These are phyloP conservation scores for Artemisia annua DNA, from an alignment of 129 eudicot genomes.

Conservation along the genomic window DNA sequence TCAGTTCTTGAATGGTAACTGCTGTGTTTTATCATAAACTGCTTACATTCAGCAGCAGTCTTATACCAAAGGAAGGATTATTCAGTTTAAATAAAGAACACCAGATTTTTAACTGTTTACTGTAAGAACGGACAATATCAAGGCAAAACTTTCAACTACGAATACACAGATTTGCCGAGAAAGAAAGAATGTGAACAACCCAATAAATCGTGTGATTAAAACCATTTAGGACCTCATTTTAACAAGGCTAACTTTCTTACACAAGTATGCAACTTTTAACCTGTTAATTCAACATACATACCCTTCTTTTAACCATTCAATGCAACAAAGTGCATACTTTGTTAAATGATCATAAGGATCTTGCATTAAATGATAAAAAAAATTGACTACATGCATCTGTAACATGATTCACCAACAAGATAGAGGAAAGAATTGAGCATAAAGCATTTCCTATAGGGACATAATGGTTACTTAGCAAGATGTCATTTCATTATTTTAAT, in stretches of 20 bases:
- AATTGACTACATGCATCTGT: too few relatives aligned
- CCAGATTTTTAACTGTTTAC: too few relatives aligned
- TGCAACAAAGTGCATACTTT: background rate
- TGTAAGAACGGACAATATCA: too few relatives aligned
- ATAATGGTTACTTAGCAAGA: background rate
- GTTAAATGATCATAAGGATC: too few relatives aligned
- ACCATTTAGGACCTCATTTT: slow-evolving; percentile 7
- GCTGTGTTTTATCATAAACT: too few relatives aligned
- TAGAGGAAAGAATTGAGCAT: background rate
- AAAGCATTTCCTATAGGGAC: background rate
- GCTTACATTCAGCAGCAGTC: too few relatives aligned
- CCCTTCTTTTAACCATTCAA: background rate
- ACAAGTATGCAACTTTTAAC: too few relatives aligned
- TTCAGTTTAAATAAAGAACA: too few relatives aligned
- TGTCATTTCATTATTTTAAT: background rate
- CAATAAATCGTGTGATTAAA: background rate
- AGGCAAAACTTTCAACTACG: background rate
- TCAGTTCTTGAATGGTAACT: too few relatives aligned
- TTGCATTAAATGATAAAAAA: too few relatives aligned
- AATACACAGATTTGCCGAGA: background rate
- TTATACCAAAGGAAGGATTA: too few relatives aligned
- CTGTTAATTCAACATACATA: too few relatives aligned
- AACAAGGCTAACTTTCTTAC: background rate
- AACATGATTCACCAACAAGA: background rate
- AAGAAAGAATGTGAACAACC: background rate